These are phyloP conservation scores for Thalassia testudinum DNA, from an alignment of 116 monocot species.

Conservation along the genomic window DNA sequence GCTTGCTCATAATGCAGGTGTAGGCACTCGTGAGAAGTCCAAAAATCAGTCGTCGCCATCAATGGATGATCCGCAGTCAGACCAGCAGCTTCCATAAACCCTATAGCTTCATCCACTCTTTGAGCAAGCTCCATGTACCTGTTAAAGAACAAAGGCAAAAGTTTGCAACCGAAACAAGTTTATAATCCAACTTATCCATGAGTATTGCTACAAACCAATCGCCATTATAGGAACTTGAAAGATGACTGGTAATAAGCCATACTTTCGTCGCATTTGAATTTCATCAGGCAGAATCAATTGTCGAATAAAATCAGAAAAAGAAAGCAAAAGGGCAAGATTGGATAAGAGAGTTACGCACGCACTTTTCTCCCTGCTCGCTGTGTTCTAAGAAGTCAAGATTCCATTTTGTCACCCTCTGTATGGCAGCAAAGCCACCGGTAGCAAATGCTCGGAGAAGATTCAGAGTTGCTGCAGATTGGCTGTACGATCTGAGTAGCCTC, in stretches of 20 bases:
- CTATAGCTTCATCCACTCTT: constrained; percentile 47
- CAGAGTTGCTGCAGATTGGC: constrained; percentile 47
- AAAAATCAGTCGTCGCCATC: constrained; percentile 51
- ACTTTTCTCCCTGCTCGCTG: constrained; percentile 70
- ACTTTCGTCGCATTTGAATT: no score
- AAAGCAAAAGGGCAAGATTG: no score
- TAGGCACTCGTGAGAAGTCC: constrained; percentile 67
- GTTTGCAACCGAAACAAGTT: no score
- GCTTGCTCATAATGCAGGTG: constrained; percentile 54
- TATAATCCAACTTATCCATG: no score
- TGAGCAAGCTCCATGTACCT: constrained; percentile 59
- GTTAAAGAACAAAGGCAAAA: background rate
- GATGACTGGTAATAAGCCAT: no score
- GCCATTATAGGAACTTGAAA: background rate
- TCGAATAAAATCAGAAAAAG: no score
- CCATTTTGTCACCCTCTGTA: constrained; percentile 58
- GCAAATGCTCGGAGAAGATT: constrained; percentile 72
- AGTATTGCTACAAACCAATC: background rate
- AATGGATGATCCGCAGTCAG: constrained; percentile 39
- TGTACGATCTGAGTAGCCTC: constrained; percentile 38
- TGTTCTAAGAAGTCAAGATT: constrained; percentile 58
- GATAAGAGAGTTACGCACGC: no score
- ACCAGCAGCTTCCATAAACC: constrained; percentile 51
- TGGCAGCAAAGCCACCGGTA: constrained; percentile 55
- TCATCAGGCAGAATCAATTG: no score